Conservation (phyloP, 495 filamentous ascomycete species). For the Patellaria atrata region DNA sequence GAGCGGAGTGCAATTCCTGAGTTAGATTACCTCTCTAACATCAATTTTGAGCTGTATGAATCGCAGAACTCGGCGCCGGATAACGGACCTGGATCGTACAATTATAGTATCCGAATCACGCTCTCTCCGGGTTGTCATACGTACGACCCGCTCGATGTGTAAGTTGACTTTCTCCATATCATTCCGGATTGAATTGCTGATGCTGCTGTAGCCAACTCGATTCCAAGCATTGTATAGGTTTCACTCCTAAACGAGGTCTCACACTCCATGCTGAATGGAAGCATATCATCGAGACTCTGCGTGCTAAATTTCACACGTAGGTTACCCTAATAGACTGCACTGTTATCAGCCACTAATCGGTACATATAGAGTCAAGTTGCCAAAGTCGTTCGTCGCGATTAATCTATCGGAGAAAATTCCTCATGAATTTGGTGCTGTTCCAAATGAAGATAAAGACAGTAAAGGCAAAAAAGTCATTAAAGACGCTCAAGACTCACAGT, state of each 20-base stretch:
- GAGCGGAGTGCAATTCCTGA: conserved; percentile 86
- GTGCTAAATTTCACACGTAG: conserved; percentile 89
- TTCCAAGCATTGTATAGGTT: conserved; percentile 86
- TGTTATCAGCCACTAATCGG: background rate
- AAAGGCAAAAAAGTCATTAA: too few species aligned
- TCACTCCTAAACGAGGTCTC: conserved; percentile 71
- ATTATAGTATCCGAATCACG: conserved; percentile 89
- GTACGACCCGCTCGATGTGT: conserved; percentile 83
- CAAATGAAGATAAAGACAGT: too few species aligned
- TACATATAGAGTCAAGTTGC: conserved; percentile 64
- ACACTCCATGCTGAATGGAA: conserved; percentile 94
- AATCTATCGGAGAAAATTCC: conserved; percentile 63
- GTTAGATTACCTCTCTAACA: conserved; percentile 92
- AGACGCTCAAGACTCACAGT: too few species aligned
- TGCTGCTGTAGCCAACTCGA: conserved; percentile 49
- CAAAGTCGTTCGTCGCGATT: conserved; percentile 82
- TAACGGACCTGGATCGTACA: conserved; percentile 50
- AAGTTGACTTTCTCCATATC: conserved; percentile 4
- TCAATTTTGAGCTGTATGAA: conserved; percentile 96
- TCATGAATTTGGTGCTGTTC: conserved; percentile 20
- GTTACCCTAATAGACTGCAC: conserved; percentile 20
- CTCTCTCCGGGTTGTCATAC: conserved; percentile 93
- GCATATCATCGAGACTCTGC: conserved; percentile 79
- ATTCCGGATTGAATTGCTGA: conserved; percentile 1
- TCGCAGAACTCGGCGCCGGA: conserved; percentile 54